A percentile compares a stretch with the other conserved stretches of the same genome.
Conservation (phyloP, 257 asterid genomes). For the Henckelia pumila region DNA sequence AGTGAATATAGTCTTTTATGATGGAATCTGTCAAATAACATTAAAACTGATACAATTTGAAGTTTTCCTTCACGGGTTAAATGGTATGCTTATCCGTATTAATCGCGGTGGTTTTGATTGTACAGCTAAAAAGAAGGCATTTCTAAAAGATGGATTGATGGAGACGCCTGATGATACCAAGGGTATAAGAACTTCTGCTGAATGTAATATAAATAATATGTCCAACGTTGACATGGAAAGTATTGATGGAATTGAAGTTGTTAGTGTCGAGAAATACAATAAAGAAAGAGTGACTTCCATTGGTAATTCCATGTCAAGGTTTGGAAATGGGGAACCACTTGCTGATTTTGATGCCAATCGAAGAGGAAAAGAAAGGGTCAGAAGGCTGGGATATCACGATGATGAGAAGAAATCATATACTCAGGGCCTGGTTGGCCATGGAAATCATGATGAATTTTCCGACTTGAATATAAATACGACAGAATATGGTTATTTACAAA, state of each 20-base stretch:
- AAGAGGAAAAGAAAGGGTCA: constrained; percentile 37
- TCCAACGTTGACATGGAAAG: constrained; percentile 38
- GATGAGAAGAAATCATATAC: constrained; percentile 23
- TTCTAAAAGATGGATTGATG: constrained; percentile 41
- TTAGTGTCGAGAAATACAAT: constrained; percentile 27
- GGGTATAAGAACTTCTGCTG: constrained; percentile 34
- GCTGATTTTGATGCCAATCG: constrained; percentile 33
- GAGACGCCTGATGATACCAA: constrained; percentile 46
- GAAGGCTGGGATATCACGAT: neutral
- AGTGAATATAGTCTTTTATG: too few species aligned
- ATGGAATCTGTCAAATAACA: neutral
- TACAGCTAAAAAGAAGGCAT: constrained; percentile 64
- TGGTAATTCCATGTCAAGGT: constrained; percentile 34
- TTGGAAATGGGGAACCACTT: constrained; percentile 35
- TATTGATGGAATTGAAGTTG: constrained; percentile 32
- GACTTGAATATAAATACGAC: neutral
- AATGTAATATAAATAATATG: constrained; percentile 33
- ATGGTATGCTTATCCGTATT: constrained; percentile 3
- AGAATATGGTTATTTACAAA: constrained; percentile 16
- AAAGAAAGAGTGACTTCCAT: constrained; percentile 34
- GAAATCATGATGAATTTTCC: constrained; percentile 27
- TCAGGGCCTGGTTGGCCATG: constrained; percentile 28
- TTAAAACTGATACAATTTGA: neutral
- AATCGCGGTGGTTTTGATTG: constrained; percentile 4
- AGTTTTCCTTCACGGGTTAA: neutral